Percentiles rank a stretch among this genome's conserved stretches.
Evolutionary conservation across 1,139 yeast genomes (phyloP).

Genomic region (Kluyveromyces sp.): DNA sequence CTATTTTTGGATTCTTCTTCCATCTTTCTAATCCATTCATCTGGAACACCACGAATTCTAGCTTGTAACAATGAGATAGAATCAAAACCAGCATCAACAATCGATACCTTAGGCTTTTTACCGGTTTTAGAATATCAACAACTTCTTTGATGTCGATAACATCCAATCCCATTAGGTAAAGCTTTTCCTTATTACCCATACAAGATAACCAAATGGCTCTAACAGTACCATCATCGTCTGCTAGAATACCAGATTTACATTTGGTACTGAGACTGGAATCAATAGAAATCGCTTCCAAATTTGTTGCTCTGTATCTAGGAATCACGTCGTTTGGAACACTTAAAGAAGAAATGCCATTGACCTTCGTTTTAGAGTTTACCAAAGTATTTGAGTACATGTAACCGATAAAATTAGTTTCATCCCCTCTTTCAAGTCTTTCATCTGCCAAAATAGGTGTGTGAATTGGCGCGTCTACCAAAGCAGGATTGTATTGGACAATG

Average conservation of each 20-base stretch:
- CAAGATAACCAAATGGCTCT: constrained; percentile 81
- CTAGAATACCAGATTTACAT: constrained; percentile 73
- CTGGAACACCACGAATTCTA: constrained; percentile 77
- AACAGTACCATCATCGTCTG: constrained; percentile 71
- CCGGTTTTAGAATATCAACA: constrained; percentile 47
- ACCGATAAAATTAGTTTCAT: constrained; percentile 68
- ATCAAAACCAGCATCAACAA: constrained; percentile 72
- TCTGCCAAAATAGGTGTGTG: constrained; percentile 56
- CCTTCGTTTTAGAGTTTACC: constrained; percentile 67
- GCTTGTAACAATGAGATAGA: constrained; percentile 68
- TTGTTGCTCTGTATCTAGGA: constrained; percentile 83
- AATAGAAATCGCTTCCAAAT: constrained; percentile 66
- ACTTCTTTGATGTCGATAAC: constrained; percentile 54
- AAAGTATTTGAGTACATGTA: constrained; percentile 64
- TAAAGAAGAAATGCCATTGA: constrained; percentile 67
- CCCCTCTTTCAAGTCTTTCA: constrained; percentile 64
- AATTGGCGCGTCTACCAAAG: constrained; percentile 53
- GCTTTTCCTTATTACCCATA: constrained; percentile 66
- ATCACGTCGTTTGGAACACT: constrained; percentile 64
- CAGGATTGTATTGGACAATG: constrained; percentile 74
- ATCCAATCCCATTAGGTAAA: constrained; percentile 78
- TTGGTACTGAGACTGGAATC: constrained; percentile 68
- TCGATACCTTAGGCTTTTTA: constrained; percentile 48
- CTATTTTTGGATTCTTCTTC: constrained; percentile 56
- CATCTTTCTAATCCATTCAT: constrained; percentile 66